Base-by-base conservation (phyloP, 768 basidiomycete genomes). In the Mycena filopes region DNA sequence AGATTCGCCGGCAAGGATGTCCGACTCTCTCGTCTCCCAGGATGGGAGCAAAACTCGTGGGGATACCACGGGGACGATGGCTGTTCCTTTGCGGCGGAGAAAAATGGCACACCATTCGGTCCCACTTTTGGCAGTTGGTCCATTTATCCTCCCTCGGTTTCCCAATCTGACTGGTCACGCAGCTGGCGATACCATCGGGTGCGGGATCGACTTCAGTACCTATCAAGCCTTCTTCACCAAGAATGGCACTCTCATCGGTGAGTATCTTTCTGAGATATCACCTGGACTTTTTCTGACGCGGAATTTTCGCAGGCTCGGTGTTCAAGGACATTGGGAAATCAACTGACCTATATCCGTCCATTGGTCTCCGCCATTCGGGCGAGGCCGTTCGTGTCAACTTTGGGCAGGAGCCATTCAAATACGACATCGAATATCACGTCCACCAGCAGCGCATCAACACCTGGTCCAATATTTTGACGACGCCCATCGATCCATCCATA, bases 11-110 rank as follows among this genome's bases (percentile, higher is more conserved):
- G 86, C 11, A 83, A 81, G 16, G 85, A 86, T 46, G 89, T 91
- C 55, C 87, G 86, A 71, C 78, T 91, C 55, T 85, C 86, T 31
- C 89, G 93, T 55, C 85, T 96, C 33, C 95, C 95, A 38, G 95
- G 95, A 23, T 93, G 91, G 91, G 93, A 95, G 74, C 80, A 83
- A 61, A 86, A 87, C 66, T 95, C 93, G 7, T 96, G 94, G 93
- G 95, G 94, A 55, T 97, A 95, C 75, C 92, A 95, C 71, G 94
- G 92, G n/a, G 94, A 96, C 69, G 94, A 93, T 71, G 95, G 95
- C 7, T 86, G 83, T 61, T 83, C 90, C 3, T 94, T 93, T 76
- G 87, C 91, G 26, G 86, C 88, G 7, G 89, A 93, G 63, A 89
- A 86, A 74, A 87, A 83, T 33, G 94, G 93, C 29, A 83, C 84